Evolutionary conservation across 768 basidiomycete genomes (phyloP).

Genomic region (Kwoniella dendrophila): DNA sequence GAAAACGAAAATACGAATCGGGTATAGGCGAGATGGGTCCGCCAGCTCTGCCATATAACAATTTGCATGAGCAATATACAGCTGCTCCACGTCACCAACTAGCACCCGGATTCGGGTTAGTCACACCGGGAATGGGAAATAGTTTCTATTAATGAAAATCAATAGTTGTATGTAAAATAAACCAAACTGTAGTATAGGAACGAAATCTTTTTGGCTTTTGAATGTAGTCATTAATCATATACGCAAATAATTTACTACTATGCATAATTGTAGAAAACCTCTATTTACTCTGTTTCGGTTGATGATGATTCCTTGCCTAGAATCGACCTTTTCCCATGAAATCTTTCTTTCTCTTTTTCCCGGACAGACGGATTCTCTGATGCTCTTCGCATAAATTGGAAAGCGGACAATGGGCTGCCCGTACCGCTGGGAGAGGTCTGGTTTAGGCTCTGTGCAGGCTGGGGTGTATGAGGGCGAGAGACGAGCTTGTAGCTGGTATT

Average conservation of each 20-base stretch:
- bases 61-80: conserved; percentile 27
- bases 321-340: conserved; percentile 29
- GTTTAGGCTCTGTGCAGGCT: neutral
- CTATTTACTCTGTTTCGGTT: neutral
- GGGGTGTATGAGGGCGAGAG: neutral
- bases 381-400: conserved; percentile 83
- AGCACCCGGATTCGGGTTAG: conserved; percentile 53
- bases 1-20: conserved; percentile 30
- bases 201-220: neutral
- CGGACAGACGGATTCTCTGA: conserved; percentile 40
- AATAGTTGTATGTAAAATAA: conserved; percentile 12
- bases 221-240: conserved; percentile 8
- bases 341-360: conserved; percentile 42
- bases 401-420: conserved; percentile 61
- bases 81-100: conserved; percentile 53
- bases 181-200: neutral
- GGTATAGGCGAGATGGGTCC: conserved; percentile 31
- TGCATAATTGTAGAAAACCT: neutral
- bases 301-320: conserved; percentile 22
- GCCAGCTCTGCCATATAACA: conserved; percentile 22
- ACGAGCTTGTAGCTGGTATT: neutral
- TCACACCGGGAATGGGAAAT: conserved; percentile 31
- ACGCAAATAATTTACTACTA: too few species aligned
- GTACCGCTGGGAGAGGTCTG: neutral
- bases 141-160: neutral